Evolutionary conservation across 1,284 basidiomycete species (phyloP).

Genomic region (Pascua sp.): DNA sequence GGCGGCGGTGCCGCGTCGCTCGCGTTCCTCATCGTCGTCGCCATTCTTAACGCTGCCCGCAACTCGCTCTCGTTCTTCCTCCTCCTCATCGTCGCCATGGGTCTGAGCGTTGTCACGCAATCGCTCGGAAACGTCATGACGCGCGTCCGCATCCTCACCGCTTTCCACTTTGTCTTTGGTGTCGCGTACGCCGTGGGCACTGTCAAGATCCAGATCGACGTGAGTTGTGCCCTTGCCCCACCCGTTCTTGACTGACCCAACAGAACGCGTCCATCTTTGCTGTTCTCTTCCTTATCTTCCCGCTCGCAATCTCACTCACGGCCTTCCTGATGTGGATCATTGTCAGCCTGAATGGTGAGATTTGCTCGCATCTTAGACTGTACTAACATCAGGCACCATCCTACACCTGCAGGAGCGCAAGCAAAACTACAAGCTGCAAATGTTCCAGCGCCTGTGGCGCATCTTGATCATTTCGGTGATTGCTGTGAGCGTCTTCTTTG

Average conservation of each 20-base stretch:
- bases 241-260: background rate
- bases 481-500: slow-evolving; percentile 83
- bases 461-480: slow-evolving; percentile 82
- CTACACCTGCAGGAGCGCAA: slow-evolving; percentile 75
- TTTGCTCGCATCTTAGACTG: slow-evolving; percentile 17
- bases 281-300: slow-evolving; percentile 81
- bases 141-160: slow-evolving; percentile 46
- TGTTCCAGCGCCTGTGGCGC: slow-evolving; percentile 80
- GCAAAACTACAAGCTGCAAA: slow-evolving; percentile 78
- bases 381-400: slow-evolving; percentile 65
- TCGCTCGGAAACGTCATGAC: slow-evolving; percentile 47
- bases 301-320: slow-evolving; percentile 87
- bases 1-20: slow-evolving; percentile 70
- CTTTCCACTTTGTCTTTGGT: slow-evolving; percentile 83
- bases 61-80: slow-evolving; percentile 93
- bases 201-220: slow-evolving; percentile 82
- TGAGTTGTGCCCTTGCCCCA: slow-evolving; percentile 17
- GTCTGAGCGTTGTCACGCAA: slow-evolving; percentile 66
- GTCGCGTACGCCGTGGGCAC: slow-evolving; percentile 89
- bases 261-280: slow-evolving; percentile 70
- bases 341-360: slow-evolving; percentile 69
- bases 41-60: slow-evolving; percentile 82
- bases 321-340: slow-evolving; percentile 95
- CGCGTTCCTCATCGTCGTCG: slow-evolving; percentile 79
- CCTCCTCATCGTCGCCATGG: slow-evolving; percentile 83